A percentile compares a stretch with the other conserved stretches of the same genome.
Conservation (phyloP, 2,329 filamentous ascomycete species). For the Aspergillus cejpii region DNA sequence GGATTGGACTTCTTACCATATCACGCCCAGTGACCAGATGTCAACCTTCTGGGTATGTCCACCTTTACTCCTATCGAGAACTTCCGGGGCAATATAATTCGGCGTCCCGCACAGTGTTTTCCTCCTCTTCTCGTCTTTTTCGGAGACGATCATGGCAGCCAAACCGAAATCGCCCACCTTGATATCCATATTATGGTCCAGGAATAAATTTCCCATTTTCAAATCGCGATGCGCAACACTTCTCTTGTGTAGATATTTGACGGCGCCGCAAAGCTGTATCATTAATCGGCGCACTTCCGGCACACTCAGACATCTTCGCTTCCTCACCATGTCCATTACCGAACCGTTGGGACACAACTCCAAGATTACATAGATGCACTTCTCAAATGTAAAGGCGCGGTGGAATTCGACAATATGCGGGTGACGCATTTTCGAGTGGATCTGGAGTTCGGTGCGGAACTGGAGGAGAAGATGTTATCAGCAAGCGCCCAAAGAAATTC, state of each 20-base stretch:
- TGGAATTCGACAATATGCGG: slow-evolving; percentile 94
- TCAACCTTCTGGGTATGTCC: slow-evolving; percentile 98
- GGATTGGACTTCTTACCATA: slow-evolving; percentile 57
- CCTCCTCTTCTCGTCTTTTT: slow-evolving; percentile 76
- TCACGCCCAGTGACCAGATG: slow-evolving; percentile 96
- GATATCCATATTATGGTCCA: slow-evolving; percentile 91
- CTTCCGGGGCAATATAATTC: slow-evolving; percentile 97
- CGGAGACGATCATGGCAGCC: slow-evolving; percentile 82
- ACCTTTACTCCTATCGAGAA: slow-evolving; percentile 85
- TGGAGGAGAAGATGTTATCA: slow-evolving; percentile 26
- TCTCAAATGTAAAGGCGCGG: slow-evolving; percentile 82
- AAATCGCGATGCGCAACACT: slow-evolving; percentile 95
- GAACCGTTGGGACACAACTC: slow-evolving; percentile 94
- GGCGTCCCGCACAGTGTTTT: slow-evolving; percentile 95
- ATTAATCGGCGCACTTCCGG: slow-evolving; percentile 91
- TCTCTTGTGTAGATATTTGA: slow-evolving; percentile 95
- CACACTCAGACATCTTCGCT: slow-evolving; percentile 80
- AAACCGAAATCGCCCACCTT: slow-evolving; percentile 97
- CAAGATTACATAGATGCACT: slow-evolving; percentile 85
- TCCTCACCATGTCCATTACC: slow-evolving; percentile 95
- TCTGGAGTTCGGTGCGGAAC: slow-evolving; percentile 81
- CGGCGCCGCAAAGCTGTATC: slow-evolving; percentile 89
- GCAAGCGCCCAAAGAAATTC: too few relatives aligned
- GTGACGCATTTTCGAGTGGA: slow-evolving; percentile 96
- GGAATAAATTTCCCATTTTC: slow-evolving; percentile 96